phyloP scores from a whole-genome alignment of 1,139 yeast species.

The Chernovozyma sophiae-reginae region DNA sequence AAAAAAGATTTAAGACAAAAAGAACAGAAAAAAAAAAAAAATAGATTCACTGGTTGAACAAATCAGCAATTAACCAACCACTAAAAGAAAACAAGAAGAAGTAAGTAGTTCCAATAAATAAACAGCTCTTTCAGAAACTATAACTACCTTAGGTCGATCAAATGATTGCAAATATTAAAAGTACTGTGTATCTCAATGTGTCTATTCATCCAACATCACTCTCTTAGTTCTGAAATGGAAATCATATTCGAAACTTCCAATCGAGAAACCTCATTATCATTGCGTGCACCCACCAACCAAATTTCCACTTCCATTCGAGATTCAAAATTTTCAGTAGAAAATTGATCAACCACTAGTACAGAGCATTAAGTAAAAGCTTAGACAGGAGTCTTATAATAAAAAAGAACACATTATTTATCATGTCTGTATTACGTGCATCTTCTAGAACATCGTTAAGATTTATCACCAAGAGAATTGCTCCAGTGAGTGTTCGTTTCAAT shows the following conservation, averaged over 20 bases:
- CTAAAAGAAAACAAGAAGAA: no score
- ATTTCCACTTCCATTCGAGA: neutral
- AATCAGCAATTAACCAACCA: neutral
- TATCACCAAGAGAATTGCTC: slow-evolving; percentile 23
- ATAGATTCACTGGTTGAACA: neutral
- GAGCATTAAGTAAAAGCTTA: neutral
- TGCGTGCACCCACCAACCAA: neutral
- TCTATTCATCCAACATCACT: no score
- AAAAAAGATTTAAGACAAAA: no score
- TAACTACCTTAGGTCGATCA: no score
- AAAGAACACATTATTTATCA: slow-evolving; percentile 9
- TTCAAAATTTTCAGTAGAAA: neutral
- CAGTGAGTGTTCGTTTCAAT: slow-evolving; percentile 43
- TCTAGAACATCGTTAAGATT: slow-evolving; percentile 36
- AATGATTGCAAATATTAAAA: no score
- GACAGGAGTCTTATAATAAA: no score
- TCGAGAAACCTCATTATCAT: neutral
- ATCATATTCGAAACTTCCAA: neutral
- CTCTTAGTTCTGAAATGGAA: no score
- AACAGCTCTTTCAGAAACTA: no score
- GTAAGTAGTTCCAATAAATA: no score
- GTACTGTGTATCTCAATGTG: no score
- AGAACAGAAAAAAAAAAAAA: no score
- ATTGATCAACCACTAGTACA: neutral
- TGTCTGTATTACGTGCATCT: slow-evolving; percentile 37